phyloP scores from a whole-genome alignment of 2,329 filamentous ascomycete genomes.

The Teratosphaeria epicoccoides region DNA sequence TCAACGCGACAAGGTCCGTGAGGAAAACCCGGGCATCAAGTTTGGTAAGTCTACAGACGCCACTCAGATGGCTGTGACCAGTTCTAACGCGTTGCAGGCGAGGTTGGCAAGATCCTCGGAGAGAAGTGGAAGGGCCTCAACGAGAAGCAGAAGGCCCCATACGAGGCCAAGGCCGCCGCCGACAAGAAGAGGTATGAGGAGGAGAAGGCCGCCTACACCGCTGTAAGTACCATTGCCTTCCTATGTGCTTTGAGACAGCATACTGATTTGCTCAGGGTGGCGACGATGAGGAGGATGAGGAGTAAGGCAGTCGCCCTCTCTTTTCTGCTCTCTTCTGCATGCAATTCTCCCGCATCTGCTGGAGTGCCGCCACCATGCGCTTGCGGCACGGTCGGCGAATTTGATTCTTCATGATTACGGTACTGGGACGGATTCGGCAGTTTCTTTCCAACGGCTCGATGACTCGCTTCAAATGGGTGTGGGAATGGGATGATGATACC shows the following conservation, averaged over 20 bases:
- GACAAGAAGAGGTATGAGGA: constrained; percentile 99
- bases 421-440: constrained; percentile 1
- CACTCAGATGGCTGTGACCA: background rate
- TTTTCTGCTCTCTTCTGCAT: background rate
- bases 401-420: background rate
- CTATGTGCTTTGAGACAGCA: background rate
- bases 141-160: constrained; percentile 85
- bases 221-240: constrained; percentile 43
- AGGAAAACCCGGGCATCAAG: constrained; percentile 94
- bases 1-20: constrained; percentile 93
- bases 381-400: background rate
- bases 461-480: background rate
- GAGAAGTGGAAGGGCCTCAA: constrained; percentile 97
- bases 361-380: background rate
- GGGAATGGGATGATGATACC: constrained; percentile 6
- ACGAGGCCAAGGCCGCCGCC: constrained; percentile 88
- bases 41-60: constrained; percentile 56
- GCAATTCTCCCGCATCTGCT: background rate
- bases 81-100: constrained; percentile 42
- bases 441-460: constrained; percentile 3
- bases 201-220: constrained; percentile 85
- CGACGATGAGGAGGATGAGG: constrained; percentile 29
- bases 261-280: constrained; percentile 20
- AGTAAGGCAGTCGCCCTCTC: constrained; percentile 13
- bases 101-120: constrained; percentile 96